A percentile compares a stretch with the other conserved stretches of the same genome.
Evolutionary conservation across 2,329 filamentous ascomycete genomes (phyloP).

Genomic region (Allantophomopsis cytisporea): DNA sequence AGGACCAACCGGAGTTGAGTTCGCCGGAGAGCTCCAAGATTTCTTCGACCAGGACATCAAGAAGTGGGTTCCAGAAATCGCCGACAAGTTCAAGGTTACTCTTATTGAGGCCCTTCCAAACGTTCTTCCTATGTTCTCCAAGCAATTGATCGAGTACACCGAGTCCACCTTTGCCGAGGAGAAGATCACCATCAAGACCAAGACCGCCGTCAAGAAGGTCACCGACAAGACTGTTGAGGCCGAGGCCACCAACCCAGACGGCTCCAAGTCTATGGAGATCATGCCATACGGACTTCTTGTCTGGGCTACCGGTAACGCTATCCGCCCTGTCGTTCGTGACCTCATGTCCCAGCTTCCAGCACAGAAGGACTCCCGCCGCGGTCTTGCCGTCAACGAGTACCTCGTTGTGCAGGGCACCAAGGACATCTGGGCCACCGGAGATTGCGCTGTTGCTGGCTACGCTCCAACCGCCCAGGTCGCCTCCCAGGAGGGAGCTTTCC

Average conservation of each 20-base stretch:
- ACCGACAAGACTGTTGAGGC: constrained; percentile 89
- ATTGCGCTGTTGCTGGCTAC: constrained; percentile 95
- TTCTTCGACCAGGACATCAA: constrained; percentile 98
- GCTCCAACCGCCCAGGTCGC: constrained; percentile 96
- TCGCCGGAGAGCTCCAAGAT: constrained; percentile 94
- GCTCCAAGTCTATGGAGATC: constrained; percentile 65
- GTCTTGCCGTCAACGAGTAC: constrained; percentile 95
- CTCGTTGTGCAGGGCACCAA: constrained; percentile 94
- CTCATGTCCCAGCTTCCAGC: constrained; percentile 86
- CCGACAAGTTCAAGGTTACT: constrained; percentile 90
- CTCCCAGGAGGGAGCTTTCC: constrained; percentile 87
- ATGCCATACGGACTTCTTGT: constrained; percentile 94
- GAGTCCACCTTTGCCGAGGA: constrained; percentile 99
- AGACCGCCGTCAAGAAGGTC: constrained; percentile 98
- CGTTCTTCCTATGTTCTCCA: constrained; percentile 95
- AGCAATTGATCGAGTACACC: constrained; percentile 98
- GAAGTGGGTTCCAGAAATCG: constrained; percentile 95
- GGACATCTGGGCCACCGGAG: constrained; percentile 95
- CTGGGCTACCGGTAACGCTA: constrained; percentile 94
- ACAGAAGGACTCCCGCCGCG: constrained; percentile 88
- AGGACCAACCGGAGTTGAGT: constrained; percentile 94
- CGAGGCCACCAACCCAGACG: constrained; percentile 68
- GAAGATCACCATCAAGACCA: constrained; percentile 92
- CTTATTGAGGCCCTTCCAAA: constrained; percentile 95
- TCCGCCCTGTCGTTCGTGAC: constrained; percentile 81